phyloP scores from a whole-genome alignment of 2,329 filamentous ascomycete genomes.

The Niveomyces coronatus region DNA sequence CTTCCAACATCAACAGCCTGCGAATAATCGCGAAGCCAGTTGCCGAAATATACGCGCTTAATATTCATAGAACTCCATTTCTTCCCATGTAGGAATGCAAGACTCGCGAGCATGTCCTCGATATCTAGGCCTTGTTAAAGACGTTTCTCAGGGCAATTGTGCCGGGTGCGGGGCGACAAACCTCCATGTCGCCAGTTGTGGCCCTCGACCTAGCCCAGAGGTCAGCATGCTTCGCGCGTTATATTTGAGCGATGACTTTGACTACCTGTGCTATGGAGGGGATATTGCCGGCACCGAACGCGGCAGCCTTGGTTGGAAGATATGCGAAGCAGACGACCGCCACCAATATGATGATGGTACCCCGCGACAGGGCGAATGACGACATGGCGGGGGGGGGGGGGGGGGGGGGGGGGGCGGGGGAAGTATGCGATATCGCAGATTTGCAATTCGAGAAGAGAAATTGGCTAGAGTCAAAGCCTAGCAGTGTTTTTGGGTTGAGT shows the following conservation, averaged over 20 bases:
- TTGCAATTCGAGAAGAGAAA: too few relatives aligned
- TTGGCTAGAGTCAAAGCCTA: too few relatives aligned
- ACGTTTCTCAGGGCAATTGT: neutral
- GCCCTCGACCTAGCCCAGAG: conserved; percentile 48
- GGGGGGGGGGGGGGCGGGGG: too few relatives aligned
- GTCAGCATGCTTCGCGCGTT: conserved; percentile 1
- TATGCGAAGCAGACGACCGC: conserved; percentile 43
- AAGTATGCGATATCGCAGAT: neutral
- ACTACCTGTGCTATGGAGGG: conserved; percentile 47
- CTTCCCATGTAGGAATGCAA: conserved; percentile 68
- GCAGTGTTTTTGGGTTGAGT: too few relatives aligned
- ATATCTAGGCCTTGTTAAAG: conserved; percentile 46
- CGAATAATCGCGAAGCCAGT: conserved; percentile 79
- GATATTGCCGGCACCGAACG: conserved; percentile 63
- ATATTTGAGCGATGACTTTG: conserved; percentile 10
- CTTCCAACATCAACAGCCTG: conserved; percentile 75
- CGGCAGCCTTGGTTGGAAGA: conserved; percentile 44
- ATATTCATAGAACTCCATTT: conserved; percentile 77
- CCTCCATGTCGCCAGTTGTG: conserved; percentile 62
- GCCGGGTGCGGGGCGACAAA: conserved; percentile 17
- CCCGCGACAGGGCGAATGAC: conserved; percentile 35
- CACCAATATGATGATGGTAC: conserved; percentile 41
- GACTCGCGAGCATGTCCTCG: conserved; percentile 69
- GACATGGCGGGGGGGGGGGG: conserved; percentile 31
- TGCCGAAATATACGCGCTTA: conserved; percentile 73